Evolutionary conservation across 2,329 filamentous ascomycete genomes (phyloP).

Genomic region (Neobulgaria alba): DNA sequence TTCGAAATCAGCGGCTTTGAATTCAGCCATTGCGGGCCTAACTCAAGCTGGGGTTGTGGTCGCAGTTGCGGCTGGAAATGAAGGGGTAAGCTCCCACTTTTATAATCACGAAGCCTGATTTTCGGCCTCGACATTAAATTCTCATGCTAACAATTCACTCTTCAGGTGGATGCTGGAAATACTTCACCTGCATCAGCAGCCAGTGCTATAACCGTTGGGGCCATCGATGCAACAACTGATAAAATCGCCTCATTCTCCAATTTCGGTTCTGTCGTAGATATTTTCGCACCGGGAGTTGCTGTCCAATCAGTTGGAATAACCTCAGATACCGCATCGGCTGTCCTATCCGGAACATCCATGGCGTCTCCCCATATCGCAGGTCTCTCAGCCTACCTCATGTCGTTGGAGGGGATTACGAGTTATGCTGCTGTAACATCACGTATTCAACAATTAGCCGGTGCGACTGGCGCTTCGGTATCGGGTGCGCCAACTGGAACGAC

Average conservation of each 20-base stretch:
- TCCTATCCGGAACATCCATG: slow-evolving; percentile 53
- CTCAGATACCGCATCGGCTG: slow-evolving; percentile 35
- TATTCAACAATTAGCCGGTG: slow-evolving; percentile 31
- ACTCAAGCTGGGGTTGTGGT: background rate
- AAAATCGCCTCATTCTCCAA: slow-evolving; percentile 40
- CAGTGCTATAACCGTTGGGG: slow-evolving; percentile 43
- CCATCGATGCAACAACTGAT: slow-evolving; percentile 33
- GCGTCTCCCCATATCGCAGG: slow-evolving; percentile 60
- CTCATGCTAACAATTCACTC: slow-evolving; percentile 40
- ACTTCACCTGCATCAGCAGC: slow-evolving; percentile 41
- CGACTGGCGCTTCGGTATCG: slow-evolving; percentile 28
- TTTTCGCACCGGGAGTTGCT: slow-evolving; percentile 42
- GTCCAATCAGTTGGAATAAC: slow-evolving; percentile 40
- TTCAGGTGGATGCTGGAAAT: slow-evolving; percentile 45
- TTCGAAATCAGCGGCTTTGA: slow-evolving; percentile 2
- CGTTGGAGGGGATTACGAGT: slow-evolving; percentile 32
- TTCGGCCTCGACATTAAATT: too few species aligned
- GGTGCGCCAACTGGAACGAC: slow-evolving; percentile 35
- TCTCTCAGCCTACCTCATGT: slow-evolving; percentile 59
- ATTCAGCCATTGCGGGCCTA: slow-evolving; percentile 4
- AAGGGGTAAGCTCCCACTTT: slow-evolving; percentile 27
- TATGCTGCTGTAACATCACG: slow-evolving; percentile 33
- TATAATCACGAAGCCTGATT: background rate
- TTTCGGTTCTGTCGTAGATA: slow-evolving; percentile 40
- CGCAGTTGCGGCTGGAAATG: background rate